Evolutionary conservation across 2,329 filamentous ascomycete genomes (phyloP), one percentile per base, ranked within the genome.

Genomic region (Pyrenochaeta sp.): DNA sequence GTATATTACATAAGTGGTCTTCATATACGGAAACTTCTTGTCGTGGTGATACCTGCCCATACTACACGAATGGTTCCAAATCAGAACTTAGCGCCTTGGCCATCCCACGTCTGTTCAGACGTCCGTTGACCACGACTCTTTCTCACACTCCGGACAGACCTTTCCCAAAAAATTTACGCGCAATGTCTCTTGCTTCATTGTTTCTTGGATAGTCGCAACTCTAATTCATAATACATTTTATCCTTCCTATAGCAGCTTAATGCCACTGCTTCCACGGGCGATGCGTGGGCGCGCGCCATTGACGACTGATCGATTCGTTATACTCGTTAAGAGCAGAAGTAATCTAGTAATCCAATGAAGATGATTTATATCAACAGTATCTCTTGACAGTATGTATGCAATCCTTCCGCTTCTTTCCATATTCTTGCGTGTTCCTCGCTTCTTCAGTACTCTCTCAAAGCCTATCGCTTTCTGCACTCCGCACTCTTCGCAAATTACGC

Each of bases 391-490:
- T 2, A 39, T 19, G 5, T 39, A 39, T 8, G 36, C 13, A 39
- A 39, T 2, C 5, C 13, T n/a, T 8, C 22, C 27, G 28, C 15
- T 22, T 30, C 28, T 24, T 22, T 22, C 25, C 5, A 19, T 13
- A 8, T 13, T 12, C 15, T 15, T 30, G 37, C 42, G n/a, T 44
- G 32, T n/a, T 47, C 19, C 24, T 7, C 27, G 40, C 24, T 30
- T 50, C 46, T 19, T 39, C 36, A 39, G 13, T 39, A 5, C 36
- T 39, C 36, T 22, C 40, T 15, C 28, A 30, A 8, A 39, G 27
- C 34, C 30, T 13, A 37, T 27, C 34, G 47, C 56, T 45, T 45
- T 44, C n/a, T 40, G 43, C 51, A 57, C 49, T 43, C 30, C 47
- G 7, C 25, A 50, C 19, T 36, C 27, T 36, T 19, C 36, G 36